Evolutionary conservation across 202 grass and related monocot species (phyloP), one percentile per base, ranked within the genome.

Genomic region (Schoenoplectus tabernaemontani): DNA sequence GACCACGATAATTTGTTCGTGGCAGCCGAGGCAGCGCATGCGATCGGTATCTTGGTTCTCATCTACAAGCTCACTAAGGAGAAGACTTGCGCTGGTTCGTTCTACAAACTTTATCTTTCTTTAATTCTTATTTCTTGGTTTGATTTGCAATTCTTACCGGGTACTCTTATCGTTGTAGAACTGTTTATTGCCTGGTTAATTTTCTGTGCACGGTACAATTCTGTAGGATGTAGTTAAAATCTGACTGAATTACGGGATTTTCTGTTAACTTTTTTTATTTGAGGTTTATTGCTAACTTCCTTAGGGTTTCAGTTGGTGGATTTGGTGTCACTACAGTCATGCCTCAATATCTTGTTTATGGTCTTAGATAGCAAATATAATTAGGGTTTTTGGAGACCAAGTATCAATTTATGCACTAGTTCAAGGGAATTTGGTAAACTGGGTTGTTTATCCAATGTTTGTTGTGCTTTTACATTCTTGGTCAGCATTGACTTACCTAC

Each of bases 1-100:
- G 96, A 98, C 91, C 96, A 98, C 88, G 96, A 98, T 85, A 95
- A 95, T 85, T 87, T 98, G 58, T 98, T 98, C 74, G 89, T 91
- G 57, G 96, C 91, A 34, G 87, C 96, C 17, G 96, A 98, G 90
- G 96, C 91, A 6, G 96, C 88, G 57, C 96, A 98, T 80, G 91
- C 96, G 16, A 71, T 98, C 39, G 96, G 96, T 86, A 89, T 98
- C 83, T 87, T 69, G 57, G 91, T 98, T 24, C 91, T 98, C 38
- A 86, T 98, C 70, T 98, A 98, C 76, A 98, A 98, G 88, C 91
- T 98, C 81, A 95, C 89, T 82, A 98, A 98, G 85, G 96, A 95
- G 88, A 92, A 33, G 86, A 98, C 96, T 34, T 98, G 96, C 89
- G 96, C 91, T n/a, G 96, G 96, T 98, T 80, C 36, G 85, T n/a